Evolutionary conservation across 2,329 filamentous ascomycete species (phyloP).

Genomic region (Trichothecium sympodiale): DNA sequence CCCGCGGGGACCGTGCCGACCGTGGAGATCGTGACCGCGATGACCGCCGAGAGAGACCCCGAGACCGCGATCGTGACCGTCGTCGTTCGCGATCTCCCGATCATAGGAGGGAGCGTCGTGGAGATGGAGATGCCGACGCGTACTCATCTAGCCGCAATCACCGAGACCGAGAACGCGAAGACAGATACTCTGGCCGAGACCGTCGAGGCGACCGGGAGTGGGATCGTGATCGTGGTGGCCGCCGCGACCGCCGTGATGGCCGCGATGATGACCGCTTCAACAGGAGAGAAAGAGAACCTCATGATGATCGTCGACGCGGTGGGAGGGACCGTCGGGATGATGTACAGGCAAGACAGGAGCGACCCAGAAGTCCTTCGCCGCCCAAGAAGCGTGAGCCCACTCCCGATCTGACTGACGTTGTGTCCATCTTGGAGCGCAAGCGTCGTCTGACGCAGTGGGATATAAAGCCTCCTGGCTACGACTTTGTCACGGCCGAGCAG

Average conservation of each 20-base stretch:
- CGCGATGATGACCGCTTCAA: constrained; percentile 42
- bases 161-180: constrained; percentile 85
- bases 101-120: constrained; percentile 55
- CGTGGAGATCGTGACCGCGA: constrained; percentile 15
- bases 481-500: constrained; percentile 96
- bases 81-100: constrained; percentile 82
- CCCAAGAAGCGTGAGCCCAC: constrained; percentile 91
- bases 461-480: constrained; percentile 96
- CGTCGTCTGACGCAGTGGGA: constrained; percentile 97
- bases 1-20: constrained; percentile 8
- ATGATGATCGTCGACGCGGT: constrained; percentile 30
- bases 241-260: constrained; percentile 35
- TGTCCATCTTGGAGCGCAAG: constrained; percentile 76
- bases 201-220: constrained; percentile 57
- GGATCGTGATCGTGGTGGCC: constrained; percentile 56
- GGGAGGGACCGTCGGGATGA: constrained; percentile 21
- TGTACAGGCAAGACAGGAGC: constrained; percentile 38
- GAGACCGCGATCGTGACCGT: constrained; percentile 41
- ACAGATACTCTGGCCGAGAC: constrained; percentile 70
- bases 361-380: constrained; percentile 66
- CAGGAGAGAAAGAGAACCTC: constrained; percentile 46
- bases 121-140: constrained; percentile 69
- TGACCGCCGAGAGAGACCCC: constrained; percentile 21
- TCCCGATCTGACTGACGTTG: constrained; percentile 79
- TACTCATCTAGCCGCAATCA: constrained; percentile 92